Evolutionary conservation across 2,329 filamentous ascomycete genomes (phyloP), one percentile per base, ranked within the genome.

Genomic region (Ophiostoma sp.): DNA sequence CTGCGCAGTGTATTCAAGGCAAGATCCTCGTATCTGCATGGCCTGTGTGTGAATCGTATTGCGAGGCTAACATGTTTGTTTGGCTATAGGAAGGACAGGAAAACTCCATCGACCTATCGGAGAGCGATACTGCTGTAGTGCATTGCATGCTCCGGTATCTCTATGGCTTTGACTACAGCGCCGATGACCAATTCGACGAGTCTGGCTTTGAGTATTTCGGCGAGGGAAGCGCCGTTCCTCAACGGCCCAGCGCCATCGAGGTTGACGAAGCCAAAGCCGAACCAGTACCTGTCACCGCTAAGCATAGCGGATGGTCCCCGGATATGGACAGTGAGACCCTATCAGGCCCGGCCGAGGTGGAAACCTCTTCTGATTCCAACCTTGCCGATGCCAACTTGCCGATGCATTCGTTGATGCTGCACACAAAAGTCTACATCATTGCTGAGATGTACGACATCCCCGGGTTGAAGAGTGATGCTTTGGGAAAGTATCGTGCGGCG

Each of bases 101-200:
- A 5, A 67, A 44, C 48, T 20, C 8, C 15, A 67, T 69, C 35
- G 35, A 62, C 39, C 17, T 70, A 54, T n/a, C 36, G 1, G 66
- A 68, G n/a, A 54, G 66, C 6, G 54, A 70, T 44, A 11, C 41
- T 10, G 35, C 31, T 11, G 69, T 31, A 8, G 66, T 70, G 11
- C 69, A 70, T 11, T 70, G 65, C 31, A 68, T 64, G 54, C 20
- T 70, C 36, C 65, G 36, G 10, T 70, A 68, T 20, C 20, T 70
- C 6, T 70, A 70, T 39, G 27, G 41, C 20, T 66, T 68, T 31
- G 44, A 68, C 13, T 31, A 31, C 15, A 17, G 5, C 15, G 5
- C 27, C 13, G 23, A 62, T 33, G 27, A 62, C 15, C 52, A 57
- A 17, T 27, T 57, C 10, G 52, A 57, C 52, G 52, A 57, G n/a